Base-by-base conservation (phyloP, 2,329 filamentous ascomycete genomes). In the Biscogniauxia sp. region DNA sequence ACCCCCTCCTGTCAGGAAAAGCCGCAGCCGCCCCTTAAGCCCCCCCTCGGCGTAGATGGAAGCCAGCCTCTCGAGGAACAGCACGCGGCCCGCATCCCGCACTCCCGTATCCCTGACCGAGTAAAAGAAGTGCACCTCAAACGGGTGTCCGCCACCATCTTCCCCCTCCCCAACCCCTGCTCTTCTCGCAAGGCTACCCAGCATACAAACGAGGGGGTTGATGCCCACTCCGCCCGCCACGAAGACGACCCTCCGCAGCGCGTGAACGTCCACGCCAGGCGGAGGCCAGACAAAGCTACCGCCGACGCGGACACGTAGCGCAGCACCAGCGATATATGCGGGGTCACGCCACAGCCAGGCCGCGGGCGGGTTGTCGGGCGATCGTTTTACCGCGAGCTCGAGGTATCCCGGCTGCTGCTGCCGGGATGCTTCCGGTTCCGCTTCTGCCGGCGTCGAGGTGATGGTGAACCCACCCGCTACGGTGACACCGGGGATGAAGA, bases 381-480 rank as follows among this genome's bases (percentile, higher is more conserved):
- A 89, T 28, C 82, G 78, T 70, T 95, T 91, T 20, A 96, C 83
- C 0, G 92, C 92, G 5, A 96, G 83, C 73, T 96, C 92, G 53
- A 96, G 76, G 73, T 88, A 91, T 23, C 50, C 55, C 8, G 26
- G 6, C 4, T 3, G 23, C 9, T 19, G 7, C 37, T 23, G 23
- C 5, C 5, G 17, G 37, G 71, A 70, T n/a, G 74, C 67, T 23
- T 23, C 11, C 54, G 72, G 62, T 20, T 74, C 62, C 2, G 85
- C 82, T 58, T 81, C 77, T 51, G 81, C 82, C 0, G 92, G 92
- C 0, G 89, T 78, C 1, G 91, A 95, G 6, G 92, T 94, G 65
- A 96, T 90, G 51, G 92, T 96, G 79, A 96, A 97, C 60, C 93
- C 93, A 37, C 93, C 93, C 3, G 91, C 88, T 72, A 89, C 87